Base-by-base conservation (phyloP, 495 filamentous ascomycete genomes). In the Penicillium coprophilum region DNA sequence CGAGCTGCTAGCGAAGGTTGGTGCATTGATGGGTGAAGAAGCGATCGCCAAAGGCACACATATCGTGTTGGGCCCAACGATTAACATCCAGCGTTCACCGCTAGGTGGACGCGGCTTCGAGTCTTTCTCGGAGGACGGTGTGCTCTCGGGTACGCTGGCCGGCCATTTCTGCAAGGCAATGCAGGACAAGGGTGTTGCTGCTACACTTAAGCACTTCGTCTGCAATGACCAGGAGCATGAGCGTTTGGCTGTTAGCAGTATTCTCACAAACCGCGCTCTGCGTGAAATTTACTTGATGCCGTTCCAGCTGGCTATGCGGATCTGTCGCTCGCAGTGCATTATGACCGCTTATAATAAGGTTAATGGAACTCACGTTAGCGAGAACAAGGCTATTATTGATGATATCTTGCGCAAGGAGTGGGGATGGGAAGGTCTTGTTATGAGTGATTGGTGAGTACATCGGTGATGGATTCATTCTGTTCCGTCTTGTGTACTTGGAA, bases 151-250 rank as follows among this genome's bases (percentile, higher is more conserved):
- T 0, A 77, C 78, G 6, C 71, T 87, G 21, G 87, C 89, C 19
- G 87, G 85, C 0, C 72, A 83, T 40, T 74, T 87, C 30, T 82
- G 85, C 56, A 83, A 83, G 58, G 87, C 88, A 11, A 80, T 93
- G 38, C 87, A 93, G 66, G 79, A 78, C 31, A 86, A 82, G 36
- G 86, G 87, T 3, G 81, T 92, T 21, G 83, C 82, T 21, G 85
- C 88, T 0, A 88, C 86, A 1, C 73, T 90, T 46, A 93, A 92
- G 77, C 89, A 93, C 65, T 93, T 89, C 63, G 84, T 88, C n/a
- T 86, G 83, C 58, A 93, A 92, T 66, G 89, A 92, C 62, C 85
- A 88, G 63, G 89, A 93, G 62, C 83, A 88, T 54, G 82, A 84
- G 69, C 75, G 89, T 0, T 82, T 87, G 74, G 83, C 82, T 1